Conservation (phyloP, 2,329 filamentous ascomycete genomes). For the Penicillium sp. region DNA sequence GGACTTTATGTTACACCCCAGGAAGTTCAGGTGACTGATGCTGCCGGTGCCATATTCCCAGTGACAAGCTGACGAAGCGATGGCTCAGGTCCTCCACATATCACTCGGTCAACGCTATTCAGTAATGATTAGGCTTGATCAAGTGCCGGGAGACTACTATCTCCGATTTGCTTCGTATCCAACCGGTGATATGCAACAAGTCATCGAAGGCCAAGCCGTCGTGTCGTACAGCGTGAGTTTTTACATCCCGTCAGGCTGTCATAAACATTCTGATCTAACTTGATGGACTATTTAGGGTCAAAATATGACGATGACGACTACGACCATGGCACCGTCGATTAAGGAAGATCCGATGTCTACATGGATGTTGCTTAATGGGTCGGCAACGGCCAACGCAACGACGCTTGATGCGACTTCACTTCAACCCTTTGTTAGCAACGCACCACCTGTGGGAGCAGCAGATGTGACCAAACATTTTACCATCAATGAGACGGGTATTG, state of each 20-base stretch:
- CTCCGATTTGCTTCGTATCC: not conserved
- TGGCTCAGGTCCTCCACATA: not conserved
- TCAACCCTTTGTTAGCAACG: not conserved
- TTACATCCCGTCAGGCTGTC: no score
- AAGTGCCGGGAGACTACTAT: not conserved
- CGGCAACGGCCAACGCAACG: not conserved
- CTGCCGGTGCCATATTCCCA: not conserved
- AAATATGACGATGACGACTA: not conserved
- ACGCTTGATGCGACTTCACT: not conserved
- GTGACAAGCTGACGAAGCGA: not conserved
- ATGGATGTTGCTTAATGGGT: not conserved
- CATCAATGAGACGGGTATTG: not conserved
- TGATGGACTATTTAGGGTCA: not conserved
- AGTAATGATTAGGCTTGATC: not conserved
- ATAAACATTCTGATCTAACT: not conserved
- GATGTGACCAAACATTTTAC: not conserved
- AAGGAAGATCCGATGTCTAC: not conserved
- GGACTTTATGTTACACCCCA: not conserved
- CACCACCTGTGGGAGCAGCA: not conserved
- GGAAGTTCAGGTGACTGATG: not conserved
- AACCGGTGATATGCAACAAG: not conserved
- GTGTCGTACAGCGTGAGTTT: not conserved
- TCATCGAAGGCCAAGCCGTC: not conserved
- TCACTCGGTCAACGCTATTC: not conserved
- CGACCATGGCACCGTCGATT: not conserved